Conservation (phyloP, 257 asterid species). For the Mentha longifolia region DNA sequence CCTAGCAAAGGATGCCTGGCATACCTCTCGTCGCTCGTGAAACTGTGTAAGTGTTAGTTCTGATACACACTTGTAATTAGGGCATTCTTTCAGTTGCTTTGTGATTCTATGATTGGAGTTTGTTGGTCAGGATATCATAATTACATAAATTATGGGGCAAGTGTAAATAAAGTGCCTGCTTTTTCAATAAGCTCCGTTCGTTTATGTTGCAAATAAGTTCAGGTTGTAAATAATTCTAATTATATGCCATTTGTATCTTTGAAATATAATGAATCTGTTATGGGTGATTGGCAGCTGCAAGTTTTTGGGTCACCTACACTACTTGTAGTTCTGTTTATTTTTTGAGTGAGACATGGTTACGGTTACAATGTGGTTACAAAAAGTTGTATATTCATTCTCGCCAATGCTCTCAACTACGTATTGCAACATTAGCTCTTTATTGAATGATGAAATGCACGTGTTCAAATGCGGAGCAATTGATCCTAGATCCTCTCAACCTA, state of each 20-base stretch:
- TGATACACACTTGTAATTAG: neutral
- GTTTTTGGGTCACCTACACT: neutral
- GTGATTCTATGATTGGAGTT: slow-evolving; percentile 10
- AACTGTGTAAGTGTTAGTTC: slow-evolving; percentile 73
- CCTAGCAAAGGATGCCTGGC: slow-evolving; percentile 76
- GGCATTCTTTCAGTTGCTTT: neutral
- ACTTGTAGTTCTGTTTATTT: slow-evolving; percentile 16
- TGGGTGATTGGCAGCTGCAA: slow-evolving; percentile 15
- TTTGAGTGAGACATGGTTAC: slow-evolving; percentile 17
- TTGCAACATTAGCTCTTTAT: neutral
- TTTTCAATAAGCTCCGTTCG: neutral
- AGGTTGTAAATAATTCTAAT: too few species aligned
- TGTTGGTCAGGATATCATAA: too few species aligned
- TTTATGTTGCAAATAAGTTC: too few species aligned
- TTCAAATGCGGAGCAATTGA: slow-evolving; percentile 15
- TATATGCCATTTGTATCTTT: neutral
- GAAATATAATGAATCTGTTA: neutral
- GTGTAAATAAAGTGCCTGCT: neutral
- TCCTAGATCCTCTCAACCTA: slow-evolving; percentile 11
- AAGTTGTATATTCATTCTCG: slow-evolving; percentile 12
- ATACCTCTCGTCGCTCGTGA: slow-evolving; percentile 89
- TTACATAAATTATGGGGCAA: neutral
- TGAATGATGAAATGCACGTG: slow-evolving; percentile 1
- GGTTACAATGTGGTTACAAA: slow-evolving; percentile 1
- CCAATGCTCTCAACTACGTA: slow-evolving; percentile 11